These are phyloP conservation scores for Paecilomyces formosus DNA, from an alignment of 2,329 filamentous ascomycete genomes.

Conservation along the genomic window DNA sequence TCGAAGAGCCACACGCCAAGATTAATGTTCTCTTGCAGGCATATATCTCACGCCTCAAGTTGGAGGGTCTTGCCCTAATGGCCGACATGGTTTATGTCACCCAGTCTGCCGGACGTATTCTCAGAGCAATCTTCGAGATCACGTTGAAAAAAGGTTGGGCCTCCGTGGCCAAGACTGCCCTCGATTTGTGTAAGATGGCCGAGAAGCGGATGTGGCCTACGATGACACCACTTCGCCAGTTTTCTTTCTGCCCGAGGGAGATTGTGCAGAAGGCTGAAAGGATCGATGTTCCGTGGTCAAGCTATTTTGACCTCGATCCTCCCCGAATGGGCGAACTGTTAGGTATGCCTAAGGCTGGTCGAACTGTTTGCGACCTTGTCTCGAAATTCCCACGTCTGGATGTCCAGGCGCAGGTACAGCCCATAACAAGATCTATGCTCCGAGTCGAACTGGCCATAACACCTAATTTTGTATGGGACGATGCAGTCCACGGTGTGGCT, in stretches of 20 bases:
- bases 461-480: conserved; percentile 95
- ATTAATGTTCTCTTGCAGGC: conserved; percentile 97
- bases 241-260: conserved; percentile 71
- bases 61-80: conserved; percentile 93
- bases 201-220: conserved; percentile 99
- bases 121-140: conserved; percentile 94
- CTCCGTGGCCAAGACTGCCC: conserved; percentile 79
- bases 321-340: conserved; percentile 93
- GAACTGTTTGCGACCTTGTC: conserved; percentile 76
- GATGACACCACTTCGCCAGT: conserved; percentile 92
- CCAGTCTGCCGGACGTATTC: conserved; percentile 91
- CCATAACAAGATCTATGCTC: conserved; percentile 88
- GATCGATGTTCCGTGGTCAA: conserved; percentile 88
- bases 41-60: conserved; percentile 88
- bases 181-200: conserved; percentile 97
- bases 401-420: conserved; percentile 87
- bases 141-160: conserved; percentile 96
- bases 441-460: conserved; percentile 84
- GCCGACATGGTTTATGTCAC: conserved; percentile 98
- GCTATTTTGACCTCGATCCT: conserved; percentile 92
- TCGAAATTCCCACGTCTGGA: conserved; percentile 90
- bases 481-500: conserved; percentile 73
- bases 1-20: conserved; percentile 94
- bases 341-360: conserved; percentile 80
- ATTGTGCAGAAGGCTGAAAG: conserved; percentile 88